These are phyloP conservation scores for Lomentospora prolificans DNA, from an alignment of 2,329 filamentous ascomycete genomes.

Conservation along the genomic window DNA sequence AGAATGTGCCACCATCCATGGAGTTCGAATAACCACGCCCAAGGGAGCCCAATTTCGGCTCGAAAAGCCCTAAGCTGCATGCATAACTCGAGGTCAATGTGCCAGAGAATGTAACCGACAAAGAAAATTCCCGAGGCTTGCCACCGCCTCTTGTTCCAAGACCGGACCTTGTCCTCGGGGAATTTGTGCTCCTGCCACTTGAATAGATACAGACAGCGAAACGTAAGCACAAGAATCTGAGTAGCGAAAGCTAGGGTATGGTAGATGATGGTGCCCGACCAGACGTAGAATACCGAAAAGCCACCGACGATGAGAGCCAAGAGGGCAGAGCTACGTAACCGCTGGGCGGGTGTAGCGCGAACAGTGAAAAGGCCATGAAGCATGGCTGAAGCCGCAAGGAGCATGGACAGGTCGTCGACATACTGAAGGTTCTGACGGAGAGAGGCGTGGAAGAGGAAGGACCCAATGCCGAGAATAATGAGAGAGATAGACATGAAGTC, in stretches of 20 bases:
- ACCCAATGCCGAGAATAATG: conserved; percentile 30
- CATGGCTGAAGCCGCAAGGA: conserved; percentile 40
- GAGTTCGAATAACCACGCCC: conserved; percentile 45
- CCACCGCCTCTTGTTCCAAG: conserved; percentile 19
- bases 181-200: conserved; percentile 19
- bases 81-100: conserved; percentile 46
- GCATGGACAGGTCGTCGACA: conserved; percentile 50
- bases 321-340: conserved; percentile 21
- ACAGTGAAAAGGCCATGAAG: conserved; percentile 38
- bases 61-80: conserved; percentile 33
- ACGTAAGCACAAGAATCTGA: conserved; percentile 22
- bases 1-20: conserved; percentile 58
- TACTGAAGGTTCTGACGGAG: conserved; percentile 32
- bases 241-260: conserved; percentile 28
- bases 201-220: conserved; percentile 25
- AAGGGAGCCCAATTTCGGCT: conserved; percentile 38
- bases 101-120: conserved; percentile 43
- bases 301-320: conserved; percentile 28
- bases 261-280: conserved; percentile 30
- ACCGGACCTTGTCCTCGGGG: conserved; percentile 16
- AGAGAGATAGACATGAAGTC: conserved; percentile 33
- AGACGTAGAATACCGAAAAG: conserved; percentile 32
- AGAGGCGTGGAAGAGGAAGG: conserved; percentile 33
- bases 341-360: conserved; percentile 26
- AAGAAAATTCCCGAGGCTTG: conserved; percentile 24